Conservation (phyloP, 169 alveolate genomes). For the Eimeria acervulina region DNA sequence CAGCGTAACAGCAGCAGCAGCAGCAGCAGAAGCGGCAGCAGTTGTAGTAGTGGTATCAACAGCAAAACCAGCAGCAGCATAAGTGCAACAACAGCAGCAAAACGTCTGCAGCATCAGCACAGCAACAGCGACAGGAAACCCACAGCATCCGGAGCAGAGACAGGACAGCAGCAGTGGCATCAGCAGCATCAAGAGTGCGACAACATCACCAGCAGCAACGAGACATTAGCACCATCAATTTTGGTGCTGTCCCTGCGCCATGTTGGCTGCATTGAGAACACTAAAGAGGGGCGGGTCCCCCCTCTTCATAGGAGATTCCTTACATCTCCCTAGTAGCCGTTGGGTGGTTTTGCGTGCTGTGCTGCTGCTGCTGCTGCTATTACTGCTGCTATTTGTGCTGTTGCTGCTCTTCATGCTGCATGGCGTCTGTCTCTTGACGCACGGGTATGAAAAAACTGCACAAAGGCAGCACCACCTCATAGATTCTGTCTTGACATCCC, state of each 20-base stretch:
- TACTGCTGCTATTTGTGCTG: background rate
- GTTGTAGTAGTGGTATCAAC: too few relatives aligned
- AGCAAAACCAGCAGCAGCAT: too few relatives aligned
- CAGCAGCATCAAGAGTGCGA: background rate
- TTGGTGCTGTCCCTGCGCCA: background rate
- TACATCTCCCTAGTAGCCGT: background rate
- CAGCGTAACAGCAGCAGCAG: too few relatives aligned
- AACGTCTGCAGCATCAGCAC: too few relatives aligned
- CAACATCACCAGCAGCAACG: background rate
- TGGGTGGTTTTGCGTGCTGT: background rate
- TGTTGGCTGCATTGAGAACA: background rate
- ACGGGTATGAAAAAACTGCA: too few relatives aligned
- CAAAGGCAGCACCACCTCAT: too few relatives aligned
- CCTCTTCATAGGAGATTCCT: background rate
- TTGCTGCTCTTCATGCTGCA: background rate
- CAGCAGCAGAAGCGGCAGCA: too few relatives aligned
- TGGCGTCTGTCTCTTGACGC: background rate
- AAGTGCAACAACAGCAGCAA: too few relatives aligned
- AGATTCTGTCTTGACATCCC: too few relatives aligned
- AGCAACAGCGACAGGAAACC: too few relatives aligned
- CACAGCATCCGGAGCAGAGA: too few relatives aligned
- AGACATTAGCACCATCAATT: background rate
- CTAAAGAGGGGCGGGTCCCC: background rate
- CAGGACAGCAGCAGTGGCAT: background rate
- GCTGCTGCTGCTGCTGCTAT: background rate